Evolutionary conservation across 176 grass and related monocot genomes (phyloP).

Genomic region (Areca catechu): DNA sequence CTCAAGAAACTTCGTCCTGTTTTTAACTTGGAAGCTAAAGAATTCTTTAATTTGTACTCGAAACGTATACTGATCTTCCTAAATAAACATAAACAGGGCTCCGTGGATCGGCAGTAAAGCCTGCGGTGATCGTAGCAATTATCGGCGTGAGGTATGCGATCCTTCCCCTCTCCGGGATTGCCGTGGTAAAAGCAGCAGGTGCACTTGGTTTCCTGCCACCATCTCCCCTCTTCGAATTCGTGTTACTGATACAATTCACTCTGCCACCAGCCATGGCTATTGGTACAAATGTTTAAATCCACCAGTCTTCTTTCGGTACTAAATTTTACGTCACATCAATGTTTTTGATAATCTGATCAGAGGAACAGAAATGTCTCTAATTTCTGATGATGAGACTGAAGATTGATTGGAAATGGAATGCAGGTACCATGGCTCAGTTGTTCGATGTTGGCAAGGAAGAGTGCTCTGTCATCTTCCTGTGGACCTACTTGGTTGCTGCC

Average conservation of each 20-base stretch:
- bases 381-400: not conserved
- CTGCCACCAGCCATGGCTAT: slow-evolving; percentile 52
- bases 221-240: slow-evolving; percentile 47
- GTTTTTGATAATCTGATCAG: not conserved
- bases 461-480: slow-evolving; percentile 50
- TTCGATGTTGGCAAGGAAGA: slow-evolving; percentile 48
- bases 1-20: too few relatives aligned
- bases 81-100: slow-evolving; percentile 10
- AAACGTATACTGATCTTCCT: too few relatives aligned
- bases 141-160: slow-evolving; percentile 30
- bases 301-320: too few relatives aligned
- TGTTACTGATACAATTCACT: slow-evolving; percentile 51
- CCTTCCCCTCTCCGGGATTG: slow-evolving; percentile 36
- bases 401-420: not conserved
- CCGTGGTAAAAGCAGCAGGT: slow-evolving; percentile 29
- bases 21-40: too few relatives aligned
- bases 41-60: too few relatives aligned
- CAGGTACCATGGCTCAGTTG: slow-evolving; percentile 52
- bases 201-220: slow-evolving; percentile 45
- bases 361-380: not conserved
- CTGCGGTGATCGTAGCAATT: slow-evolving; percentile 20
- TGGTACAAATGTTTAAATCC: slow-evolving; percentile 6
- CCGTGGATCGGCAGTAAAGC: slow-evolving; percentile 12
- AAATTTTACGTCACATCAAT: too few relatives aligned
- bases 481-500: slow-evolving; percentile 47